Percentiles rank a stretch among this genome's conserved stretches.
These are phyloP conservation scores for Oryza punctata DNA, from an alignment of 176 grass and related monocot genomes.

Conservation along the genomic window DNA sequence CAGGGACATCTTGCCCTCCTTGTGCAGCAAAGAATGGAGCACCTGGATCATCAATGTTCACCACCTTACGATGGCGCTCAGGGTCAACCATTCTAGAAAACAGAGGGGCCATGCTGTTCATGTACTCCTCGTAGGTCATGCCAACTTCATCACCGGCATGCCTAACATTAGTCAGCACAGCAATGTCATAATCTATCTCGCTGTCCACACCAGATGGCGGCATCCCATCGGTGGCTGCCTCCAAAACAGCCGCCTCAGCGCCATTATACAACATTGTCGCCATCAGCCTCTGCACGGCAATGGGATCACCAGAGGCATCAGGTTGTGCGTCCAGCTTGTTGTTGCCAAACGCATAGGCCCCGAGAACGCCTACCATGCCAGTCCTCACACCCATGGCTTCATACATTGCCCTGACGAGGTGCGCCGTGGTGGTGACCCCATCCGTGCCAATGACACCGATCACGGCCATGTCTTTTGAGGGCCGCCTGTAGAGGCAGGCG, in stretches of 20 bases:
- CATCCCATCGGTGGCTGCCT: constrained; percentile 61
- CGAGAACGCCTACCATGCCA: constrained; percentile 73
- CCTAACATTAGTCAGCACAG: constrained; percentile 81
- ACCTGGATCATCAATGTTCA: constrained; percentile 90
- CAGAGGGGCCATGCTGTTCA: constrained; percentile 58
- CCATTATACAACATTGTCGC: constrained; percentile 93
- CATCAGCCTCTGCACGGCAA: constrained; percentile 83
- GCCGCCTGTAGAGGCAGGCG: constrained; percentile 72
- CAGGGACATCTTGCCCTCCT: constrained; percentile 73
- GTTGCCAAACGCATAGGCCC: constrained; percentile 65
- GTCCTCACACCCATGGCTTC: constrained; percentile 81
- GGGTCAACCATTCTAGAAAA: constrained; percentile 91
- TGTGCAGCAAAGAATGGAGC: constrained; percentile 71
- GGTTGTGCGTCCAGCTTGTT: constrained; percentile 63
- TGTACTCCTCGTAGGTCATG: constrained; percentile 74
- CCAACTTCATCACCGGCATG: constrained; percentile 48
- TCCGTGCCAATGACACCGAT: constrained; percentile 74
- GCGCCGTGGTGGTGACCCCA: constrained; percentile 58
- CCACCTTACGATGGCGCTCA: constrained; percentile 79
- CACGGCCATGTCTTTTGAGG: constrained; percentile 68
- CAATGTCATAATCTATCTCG: constrained; percentile 85
- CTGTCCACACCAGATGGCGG: constrained; percentile 41
- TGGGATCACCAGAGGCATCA: constrained; percentile 56
- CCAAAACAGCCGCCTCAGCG: constrained; percentile 78
- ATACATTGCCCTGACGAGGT: constrained; percentile 90